Percentiles rank a stretch among this genome's conserved stretches.
Conservation (phyloP, 2,329 filamentous ascomycete genomes). For the Lizonia empirigonia region DNA sequence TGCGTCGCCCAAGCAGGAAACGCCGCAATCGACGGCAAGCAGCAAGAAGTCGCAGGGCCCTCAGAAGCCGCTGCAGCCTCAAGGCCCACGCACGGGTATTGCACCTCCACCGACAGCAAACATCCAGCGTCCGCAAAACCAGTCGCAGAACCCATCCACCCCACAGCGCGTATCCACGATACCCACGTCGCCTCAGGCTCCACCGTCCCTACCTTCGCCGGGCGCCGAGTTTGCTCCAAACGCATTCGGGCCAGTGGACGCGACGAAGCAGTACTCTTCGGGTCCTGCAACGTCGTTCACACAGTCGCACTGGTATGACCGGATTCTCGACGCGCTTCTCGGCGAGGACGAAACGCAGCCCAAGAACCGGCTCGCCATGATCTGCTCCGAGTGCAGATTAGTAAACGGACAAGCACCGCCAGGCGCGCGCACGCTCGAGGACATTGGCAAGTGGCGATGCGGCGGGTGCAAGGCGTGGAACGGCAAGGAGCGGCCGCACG, state of each 20-base stretch:
- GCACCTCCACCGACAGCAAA: conserved; percentile 70
- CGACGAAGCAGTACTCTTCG: conserved; percentile 39
- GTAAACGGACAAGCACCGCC: conserved; percentile 97
- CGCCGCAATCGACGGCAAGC: conserved; percentile 42
- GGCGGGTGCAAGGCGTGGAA: conserved; percentile 83
- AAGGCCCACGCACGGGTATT: conserved; percentile 57
- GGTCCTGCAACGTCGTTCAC: conserved; percentile 46
- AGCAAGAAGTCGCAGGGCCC: conserved; percentile 41
- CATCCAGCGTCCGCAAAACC: conserved; percentile 53
- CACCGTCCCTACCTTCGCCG: conserved; percentile 27
- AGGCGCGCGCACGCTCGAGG: conserved; percentile 75
- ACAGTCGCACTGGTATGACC: conserved; percentile 86
- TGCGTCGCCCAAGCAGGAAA: conserved; percentile 56
- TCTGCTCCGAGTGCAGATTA: conserved; percentile 80
- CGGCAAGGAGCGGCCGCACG: conserved; percentile 76
- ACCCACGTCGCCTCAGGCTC: conserved; percentile 26
- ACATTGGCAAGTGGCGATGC: conserved; percentile 87
- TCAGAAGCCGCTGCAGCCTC: conserved; percentile 35
- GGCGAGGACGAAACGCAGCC: conserved; percentile 93
- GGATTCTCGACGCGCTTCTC: conserved; percentile 86
- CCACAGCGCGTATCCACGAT: conserved; percentile 28
- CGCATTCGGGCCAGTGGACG: conserved; percentile 57
- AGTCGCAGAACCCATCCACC: conserved; percentile 39
- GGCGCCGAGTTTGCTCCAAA: conserved; percentile 76
- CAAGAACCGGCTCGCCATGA: conserved; percentile 87